phyloP scores from a whole-genome alignment of 108 stramenopile species.

The Skeletonema potamos region DNA sequence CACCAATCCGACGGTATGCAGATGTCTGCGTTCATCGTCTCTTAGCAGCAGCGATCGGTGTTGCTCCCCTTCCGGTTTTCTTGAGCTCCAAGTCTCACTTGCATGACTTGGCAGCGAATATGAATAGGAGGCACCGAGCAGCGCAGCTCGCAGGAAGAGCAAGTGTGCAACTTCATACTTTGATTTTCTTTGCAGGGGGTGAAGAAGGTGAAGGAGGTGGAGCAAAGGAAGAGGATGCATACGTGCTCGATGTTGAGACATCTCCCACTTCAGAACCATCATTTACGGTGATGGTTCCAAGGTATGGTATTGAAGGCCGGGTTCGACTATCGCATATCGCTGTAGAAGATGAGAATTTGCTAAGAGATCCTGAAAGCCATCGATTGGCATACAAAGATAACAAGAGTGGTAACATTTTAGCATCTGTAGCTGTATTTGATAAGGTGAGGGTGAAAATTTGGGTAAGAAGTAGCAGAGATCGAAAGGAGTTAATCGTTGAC shows the following conservation, averaged over 20 bases:
- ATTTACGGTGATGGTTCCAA: slow-evolving; percentile 91
- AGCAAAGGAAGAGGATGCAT: slow-evolving; percentile 85
- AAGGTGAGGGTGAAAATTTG: slow-evolving; percentile 83
- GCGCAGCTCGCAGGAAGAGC: slow-evolving; percentile 95
- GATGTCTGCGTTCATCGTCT: slow-evolving; percentile 99
- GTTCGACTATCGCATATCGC: slow-evolving; percentile 61
- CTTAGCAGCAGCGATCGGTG: slow-evolving; percentile 92
- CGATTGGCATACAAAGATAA: slow-evolving; percentile 58
- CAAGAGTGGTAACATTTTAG: slow-evolving; percentile 29
- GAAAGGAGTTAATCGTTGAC: slow-evolving; percentile 76
- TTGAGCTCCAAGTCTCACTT: slow-evolving; percentile 88
- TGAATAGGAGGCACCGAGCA: slow-evolving; percentile 95
- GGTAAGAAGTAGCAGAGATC: slow-evolving; percentile 63
- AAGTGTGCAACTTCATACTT: slow-evolving; percentile 90
- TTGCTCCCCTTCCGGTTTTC: slow-evolving; percentile 87
- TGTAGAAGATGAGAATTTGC: slow-evolving; percentile 51
- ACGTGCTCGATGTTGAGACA: slow-evolving; percentile 89
- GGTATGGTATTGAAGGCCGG: slow-evolving; percentile 97
- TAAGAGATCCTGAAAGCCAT: slow-evolving; percentile 65
- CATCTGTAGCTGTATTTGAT: slow-evolving; percentile 85
- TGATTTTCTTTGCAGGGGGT: slow-evolving; percentile 86
- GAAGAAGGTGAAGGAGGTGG: slow-evolving; percentile 62
- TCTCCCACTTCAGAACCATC: slow-evolving; percentile 59
- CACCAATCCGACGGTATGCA: slow-evolving; percentile 98
- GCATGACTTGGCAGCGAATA: slow-evolving; percentile 93